phyloP scores from a whole-genome alignment of 192 early-diverging fungal species.

The Linnemannia elongata region DNA sequence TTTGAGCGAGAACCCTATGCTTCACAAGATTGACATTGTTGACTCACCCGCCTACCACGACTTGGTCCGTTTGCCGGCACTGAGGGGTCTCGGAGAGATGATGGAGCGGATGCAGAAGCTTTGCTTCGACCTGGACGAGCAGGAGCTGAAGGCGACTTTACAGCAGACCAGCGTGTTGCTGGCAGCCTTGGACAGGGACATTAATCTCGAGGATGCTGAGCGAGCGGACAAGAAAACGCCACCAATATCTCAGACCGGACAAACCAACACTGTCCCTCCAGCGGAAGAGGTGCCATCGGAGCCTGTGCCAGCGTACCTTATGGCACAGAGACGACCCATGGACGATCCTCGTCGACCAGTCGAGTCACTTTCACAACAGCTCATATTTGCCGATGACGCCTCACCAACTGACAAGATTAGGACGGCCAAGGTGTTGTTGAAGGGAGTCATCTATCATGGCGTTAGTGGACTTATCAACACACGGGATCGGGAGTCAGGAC shows the following conservation, averaged over 20 bases:
- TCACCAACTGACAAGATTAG: neutral
- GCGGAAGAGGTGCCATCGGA: neutral
- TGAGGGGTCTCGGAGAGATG: slow-evolving; percentile 27
- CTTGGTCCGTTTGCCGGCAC: slow-evolving; percentile 37
- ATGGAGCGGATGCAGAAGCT: slow-evolving; percentile 33
- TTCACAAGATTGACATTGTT: slow-evolving; percentile 48
- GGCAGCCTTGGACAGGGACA: neutral
- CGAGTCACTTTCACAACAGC: slow-evolving; percentile 23
- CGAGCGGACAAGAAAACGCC: neutral
- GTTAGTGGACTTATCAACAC: slow-evolving; percentile 44
- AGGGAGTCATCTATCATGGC: slow-evolving; percentile 34
- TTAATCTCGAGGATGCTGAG: slow-evolving; percentile 19
- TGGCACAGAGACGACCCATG: neutral
- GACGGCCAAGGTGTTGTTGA: slow-evolving; percentile 35
- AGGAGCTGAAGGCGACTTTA: neutral
- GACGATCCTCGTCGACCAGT: slow-evolving; percentile 19
- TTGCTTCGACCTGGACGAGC: slow-evolving; percentile 39
- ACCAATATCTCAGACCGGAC: neutral
- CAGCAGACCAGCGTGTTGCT: slow-evolving; percentile 1
- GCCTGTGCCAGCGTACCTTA: neutral
- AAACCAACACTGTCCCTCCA: neutral
- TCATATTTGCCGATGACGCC: neutral
- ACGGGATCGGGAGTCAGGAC: slow-evolving; percentile 30
- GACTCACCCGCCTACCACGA: slow-evolving; percentile 43
- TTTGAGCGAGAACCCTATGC: slow-evolving; percentile 44